A percentile compares a stretch with the other conserved stretches of the same genome.
phyloP scores from a whole-genome alignment of 2,329 filamentous ascomycete species.

The Clonostachys rhizophaga region DNA sequence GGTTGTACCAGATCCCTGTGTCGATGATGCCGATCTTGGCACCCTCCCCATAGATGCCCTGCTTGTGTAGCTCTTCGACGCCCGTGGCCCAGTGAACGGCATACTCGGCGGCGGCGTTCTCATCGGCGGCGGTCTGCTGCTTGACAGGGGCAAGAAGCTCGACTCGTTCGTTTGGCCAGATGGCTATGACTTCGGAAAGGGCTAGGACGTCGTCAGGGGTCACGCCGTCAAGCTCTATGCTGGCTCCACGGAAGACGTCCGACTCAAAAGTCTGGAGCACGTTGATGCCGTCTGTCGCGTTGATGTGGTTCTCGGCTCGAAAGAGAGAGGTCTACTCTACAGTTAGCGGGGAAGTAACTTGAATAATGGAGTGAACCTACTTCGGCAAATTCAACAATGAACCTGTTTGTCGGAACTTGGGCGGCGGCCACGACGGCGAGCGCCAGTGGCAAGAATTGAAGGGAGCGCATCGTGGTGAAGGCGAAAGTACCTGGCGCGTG shows the following conservation, averaged over 20 bases:
- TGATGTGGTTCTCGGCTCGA: no score
- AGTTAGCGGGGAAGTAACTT: no score
- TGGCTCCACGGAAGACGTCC: conserved; percentile 12
- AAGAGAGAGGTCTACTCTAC: no score
- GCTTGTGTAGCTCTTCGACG: conserved; percentile 13
- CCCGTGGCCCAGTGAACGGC: conserved; percentile 13
- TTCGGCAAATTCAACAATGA: no score
- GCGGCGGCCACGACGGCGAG: no score
- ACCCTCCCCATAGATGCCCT: conserved; percentile 13
- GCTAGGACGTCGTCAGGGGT: conserved; percentile 1
- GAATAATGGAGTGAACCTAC: no score
- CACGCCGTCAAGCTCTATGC: conserved; percentile 9
- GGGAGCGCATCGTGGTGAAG: no score
- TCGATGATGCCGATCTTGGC: conserved; percentile 17
- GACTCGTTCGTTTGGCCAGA: conserved; percentile 9
- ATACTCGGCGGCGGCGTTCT: conserved; percentile 3
- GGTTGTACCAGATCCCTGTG: conserved; percentile 15
- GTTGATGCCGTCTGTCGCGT: conserved; percentile 1
- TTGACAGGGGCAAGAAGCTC: background rate
- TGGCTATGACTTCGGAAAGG: conserved; percentile 10
- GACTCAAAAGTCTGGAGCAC: conserved; percentile 6
- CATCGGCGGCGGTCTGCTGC: background rate
- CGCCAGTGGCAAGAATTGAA: no score
- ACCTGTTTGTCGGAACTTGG: no score
- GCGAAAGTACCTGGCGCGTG: no score